Base-by-base conservation (phyloP, 1,284 basidiomycete genomes). In the Cryptococcus amylolentus region DNA sequence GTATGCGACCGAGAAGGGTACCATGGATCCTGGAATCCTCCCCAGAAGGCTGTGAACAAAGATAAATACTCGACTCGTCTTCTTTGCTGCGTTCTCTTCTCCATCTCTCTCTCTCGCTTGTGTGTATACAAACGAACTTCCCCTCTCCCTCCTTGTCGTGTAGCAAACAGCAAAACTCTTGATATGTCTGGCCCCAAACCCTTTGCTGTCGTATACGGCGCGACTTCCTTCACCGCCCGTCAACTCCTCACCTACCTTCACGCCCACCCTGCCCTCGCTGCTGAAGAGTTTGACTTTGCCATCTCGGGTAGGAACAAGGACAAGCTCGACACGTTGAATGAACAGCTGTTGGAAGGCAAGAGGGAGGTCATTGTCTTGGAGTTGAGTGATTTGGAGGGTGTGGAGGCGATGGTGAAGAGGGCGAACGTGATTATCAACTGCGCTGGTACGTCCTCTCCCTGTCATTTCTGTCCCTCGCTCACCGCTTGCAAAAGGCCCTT, bases 171-270 rank as follows among this genome's bases (percentile, higher is more conserved):
- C 18, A 51, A 45, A 8, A n/a, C 31, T 1, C 46, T 26, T 35
- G 27, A 13, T 14, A 56, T 56, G 55, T n/a, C 49, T 14, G 28
- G 49, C 28, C 35, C 43, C 54, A 65, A 63, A 49, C 72, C 75
- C 16, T 69, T 67, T 3, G 45, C 77, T 40, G 58, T 69, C 51
- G 58, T 78, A 44, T 77, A 76, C 64, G 76, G 76, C 35, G 74
- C 76, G 2, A 73, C 72, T 2, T 66, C 69, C 9, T 78, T 67
- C 65, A 73, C 75, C 6, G 72, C 67, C 2, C 55, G 55, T 35
- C 65, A 73, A 23, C 55, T 75, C 12, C 52, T 76, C 18, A 57
- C 58, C 26, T 76, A 78, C 58, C 68, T 78, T 43, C 65, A 66
- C 9, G 52, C 55, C 4, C 74, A 78, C 52, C 62, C 66, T 10